Evolutionary conservation across 73 alveolate genomes (phyloP), one percentile per base, ranked within the genome.

Genomic region (Tetrahymena thermophila): DNA sequence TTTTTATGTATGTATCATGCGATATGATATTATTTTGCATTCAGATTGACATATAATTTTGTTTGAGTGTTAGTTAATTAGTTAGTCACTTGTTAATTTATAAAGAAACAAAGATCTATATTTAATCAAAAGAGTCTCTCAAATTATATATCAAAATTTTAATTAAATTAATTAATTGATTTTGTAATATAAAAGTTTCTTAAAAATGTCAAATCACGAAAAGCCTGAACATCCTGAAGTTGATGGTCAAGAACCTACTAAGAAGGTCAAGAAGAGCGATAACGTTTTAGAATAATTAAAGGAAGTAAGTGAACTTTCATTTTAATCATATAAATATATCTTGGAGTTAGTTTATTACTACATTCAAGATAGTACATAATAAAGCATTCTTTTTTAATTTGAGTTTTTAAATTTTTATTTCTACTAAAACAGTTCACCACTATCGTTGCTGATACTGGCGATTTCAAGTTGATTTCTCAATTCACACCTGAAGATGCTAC

Each of bases 361-460:
- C 35, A 3, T n/a, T 28, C 37, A 71, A 71, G 37, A 71, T 71
- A 4, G 85, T 9, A 25, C 35, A 28, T 9, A 9, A 11, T 13
- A 3, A 71, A 13, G 31, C 89, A 71, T 71, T 50, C 10, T 6
- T 50, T 50, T 50, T 19, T 28, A 11, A 50, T 50, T 50, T 10
- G 4, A 50, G 4, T 50, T 10, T 1, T 11, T 11, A 50, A 50
- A 50, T 19, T 56, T 13, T 71, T 71, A 28, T 71, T 71, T 71
- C 89, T 71, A 71, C 89, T 34, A 43, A 23, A n/a, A 17, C 44
- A 95, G 97, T 85, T 85, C 85, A 97, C 99, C 37, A 94, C 96
- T 1, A 98, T 97, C 19, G 98, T 97, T 34, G 97, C 98, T 23
- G 99, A 97, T 85, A 97, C 99, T 13, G 99, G 99, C 35, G 98